Base-by-base conservation (phyloP, 768 basidiomycete genomes). In the Leccinum subgranulosum region DNA sequence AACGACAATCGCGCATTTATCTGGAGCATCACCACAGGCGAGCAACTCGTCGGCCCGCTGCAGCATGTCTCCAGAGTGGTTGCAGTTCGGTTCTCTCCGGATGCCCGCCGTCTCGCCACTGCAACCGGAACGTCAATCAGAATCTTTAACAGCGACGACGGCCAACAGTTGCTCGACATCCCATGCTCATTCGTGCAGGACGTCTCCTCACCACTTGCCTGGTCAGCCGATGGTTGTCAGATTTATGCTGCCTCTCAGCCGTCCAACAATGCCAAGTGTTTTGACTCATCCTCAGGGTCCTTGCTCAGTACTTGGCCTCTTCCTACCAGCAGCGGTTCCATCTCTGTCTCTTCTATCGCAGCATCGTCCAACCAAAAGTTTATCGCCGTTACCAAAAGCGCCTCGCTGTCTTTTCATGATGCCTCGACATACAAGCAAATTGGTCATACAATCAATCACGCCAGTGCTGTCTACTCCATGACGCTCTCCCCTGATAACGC, bases 401-500 rank as follows among this genome's bases (percentile, higher is more conserved):
- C 10, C 2, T 29, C 41, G 6, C 9, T 53, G 17, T 53, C 52
- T 5, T 31, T 53, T 15, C 43, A 41, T 19, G 52, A 53, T 15
- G 28, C 52, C 17, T 23, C 11, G 3, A 53, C 41, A 11, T 17
- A 45, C n/a, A 29, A 45, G 28, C 41, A 43, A 29, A 45, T 53
- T 17, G 52, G 52, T 10, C 28, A 17, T 0, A 7, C 19, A 2
- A 49, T 55, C 11, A 1, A 47, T 7, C 28, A 53, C 11, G 1
- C 4, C n/a, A 27, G 31, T 15, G 0, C 1, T 2, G 1, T 55
- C 4, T 6, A 9, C 10, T 34, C n/a, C 3, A 21, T 63, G 3
- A 33, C 53, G 0, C 41, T 63, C 45, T 62, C 60, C 25, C 41
- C 47, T 1, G 7, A 49, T 1, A 43, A 46, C 14, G 15, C 34